Conservation (phyloP, 345 rosid species). For the Dipteronia dyeriana region DNA sequence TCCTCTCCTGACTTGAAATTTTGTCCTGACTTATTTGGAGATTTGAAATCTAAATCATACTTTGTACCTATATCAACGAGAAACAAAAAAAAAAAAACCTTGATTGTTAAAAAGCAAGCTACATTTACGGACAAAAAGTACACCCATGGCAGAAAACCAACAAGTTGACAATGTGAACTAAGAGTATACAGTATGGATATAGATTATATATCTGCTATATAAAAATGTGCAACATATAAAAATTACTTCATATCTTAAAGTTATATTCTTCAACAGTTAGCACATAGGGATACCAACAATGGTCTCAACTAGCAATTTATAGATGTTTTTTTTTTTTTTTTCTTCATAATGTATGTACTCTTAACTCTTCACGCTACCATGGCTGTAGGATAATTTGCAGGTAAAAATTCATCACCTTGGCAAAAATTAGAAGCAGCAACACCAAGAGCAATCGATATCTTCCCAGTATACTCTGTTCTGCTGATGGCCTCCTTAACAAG, state of each 20-base stretch:
- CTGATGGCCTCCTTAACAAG: slow-evolving; percentile 87
- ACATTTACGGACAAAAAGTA: neutral
- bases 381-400: slow-evolving; percentile 15
- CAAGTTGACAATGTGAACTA: neutral
- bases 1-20: slow-evolving; percentile 94
- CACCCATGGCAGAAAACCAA: slow-evolving; percentile 1
- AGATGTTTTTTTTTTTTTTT: neutral
- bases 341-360: neutral
- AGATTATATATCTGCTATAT: neutral
- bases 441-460: slow-evolving; percentile 89
- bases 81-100: slow-evolving; percentile 9
- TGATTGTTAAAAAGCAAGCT: slow-evolving; percentile 9
- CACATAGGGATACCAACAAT: neutral
- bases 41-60: slow-evolving; percentile 83
- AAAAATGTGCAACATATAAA: slow-evolving; percentile 2
- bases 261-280: neutral
- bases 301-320: slow-evolving; percentile 1
- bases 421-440: slow-evolving; percentile 89
- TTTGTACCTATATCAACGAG: slow-evolving; percentile 62
- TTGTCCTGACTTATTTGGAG: slow-evolving; percentile 69
- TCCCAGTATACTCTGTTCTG: slow-evolving; percentile 82
- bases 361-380: neutral
- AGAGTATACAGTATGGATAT: neutral
- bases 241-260: neutral
- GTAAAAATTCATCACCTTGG: slow-evolving; percentile 54